A percentile compares a stretch with the other conserved stretches of the same genome.
These are phyloP conservation scores for Hortiboletus rubellus DNA, from an alignment of 1,284 basidiomycete species.

Conservation along the genomic window DNA sequence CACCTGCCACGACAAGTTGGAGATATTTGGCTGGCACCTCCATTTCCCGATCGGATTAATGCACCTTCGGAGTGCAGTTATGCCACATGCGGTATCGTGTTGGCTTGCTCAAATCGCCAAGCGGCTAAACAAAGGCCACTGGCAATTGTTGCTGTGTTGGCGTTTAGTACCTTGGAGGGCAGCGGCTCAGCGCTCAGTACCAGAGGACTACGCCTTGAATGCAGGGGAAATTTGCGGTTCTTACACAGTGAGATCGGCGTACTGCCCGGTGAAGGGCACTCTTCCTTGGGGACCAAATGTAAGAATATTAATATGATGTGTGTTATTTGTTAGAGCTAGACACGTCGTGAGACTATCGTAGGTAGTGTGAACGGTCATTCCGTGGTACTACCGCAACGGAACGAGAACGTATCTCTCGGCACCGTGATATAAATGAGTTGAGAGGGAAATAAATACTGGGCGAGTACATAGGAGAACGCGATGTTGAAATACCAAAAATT, in stretches of 20 bases:
- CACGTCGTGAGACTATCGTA: no score
- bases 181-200: neutral
- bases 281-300: neutral
- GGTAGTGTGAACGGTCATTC: no score
- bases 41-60: neutral
- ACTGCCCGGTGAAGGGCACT: neutral
- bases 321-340: no score
- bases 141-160: neutral
- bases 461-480: no score
- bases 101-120: neutral
- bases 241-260: neutral
- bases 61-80: neutral
- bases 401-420: no score
- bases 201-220: neutral
- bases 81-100: conserved; percentile 14
- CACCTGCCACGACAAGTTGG: neutral
- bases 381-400: no score
- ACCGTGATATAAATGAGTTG: no score
- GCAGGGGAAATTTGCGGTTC: neutral
- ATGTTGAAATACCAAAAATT: no score
- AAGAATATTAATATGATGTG: neutral
- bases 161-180: neutral
- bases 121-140: neutral
- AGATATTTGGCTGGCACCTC: neutral
- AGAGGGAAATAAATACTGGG: no score